Base-by-base conservation (phyloP, 768 basidiomycete genomes). In the Cyathus striatus region DNA sequence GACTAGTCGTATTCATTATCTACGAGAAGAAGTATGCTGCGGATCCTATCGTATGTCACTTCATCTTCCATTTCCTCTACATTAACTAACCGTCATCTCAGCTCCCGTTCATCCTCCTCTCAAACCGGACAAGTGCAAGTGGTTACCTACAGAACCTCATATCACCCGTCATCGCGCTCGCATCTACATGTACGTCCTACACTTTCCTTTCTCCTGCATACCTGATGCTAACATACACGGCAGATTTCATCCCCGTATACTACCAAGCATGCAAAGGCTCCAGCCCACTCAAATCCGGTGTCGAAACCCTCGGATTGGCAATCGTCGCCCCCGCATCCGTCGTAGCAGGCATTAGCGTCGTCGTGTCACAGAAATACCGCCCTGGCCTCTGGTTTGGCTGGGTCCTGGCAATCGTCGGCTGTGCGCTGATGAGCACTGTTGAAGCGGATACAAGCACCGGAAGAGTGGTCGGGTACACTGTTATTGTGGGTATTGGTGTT, bases 381-480 rank as follows among this genome's bases (percentile, higher is more conserved):
- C 21, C 36, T 12, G 20, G 14, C 13, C 14, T 38, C 12, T 38
- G n/a, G 16, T 38, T 38, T 22, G 16, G 21, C 14, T 17, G 21
- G 36, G n/a, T 38, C 30, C 30, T 32, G 10, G 10, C 10, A 32
- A 32, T 32, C 41, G 9, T 32, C 38, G 12, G 37, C 40, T 18
- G 34, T 36, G 22, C n/a, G 23, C 17, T 38, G 14, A 22, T 41
- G 42, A 37, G 35, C 40, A 35, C 47, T 1, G 66, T 72, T 5
- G 56, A 64, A 0, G 68, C 73, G 4, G 60, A 65, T 14, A 46
- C 52, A 14, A 52, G 60, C 24, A 57, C 51, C 33, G n/a, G n/a
- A n/a, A n/a, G n/a, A n/a, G n/a, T n/a, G n/a, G n/a, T n/a, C n/a
- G n/a, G n/a, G n/a, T n/a, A n/a, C n/a, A n/a, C n/a, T n/a, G n/a